Evolutionary conservation across 2,329 filamentous ascomycete genomes (phyloP).

Genomic region (Fonsecaea monophora): DNA sequence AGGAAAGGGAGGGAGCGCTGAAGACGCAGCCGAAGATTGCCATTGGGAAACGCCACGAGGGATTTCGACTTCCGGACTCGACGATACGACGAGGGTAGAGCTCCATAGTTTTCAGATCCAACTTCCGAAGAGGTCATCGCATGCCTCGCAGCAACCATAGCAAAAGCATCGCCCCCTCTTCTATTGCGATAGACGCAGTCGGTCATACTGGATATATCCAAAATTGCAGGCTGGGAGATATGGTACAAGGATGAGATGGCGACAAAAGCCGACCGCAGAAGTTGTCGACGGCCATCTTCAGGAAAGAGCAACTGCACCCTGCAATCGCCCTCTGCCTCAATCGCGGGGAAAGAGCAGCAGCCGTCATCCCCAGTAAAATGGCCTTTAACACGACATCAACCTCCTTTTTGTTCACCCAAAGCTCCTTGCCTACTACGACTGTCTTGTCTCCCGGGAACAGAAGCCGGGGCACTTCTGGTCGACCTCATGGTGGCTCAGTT

Average conservation of each 20-base stretch:
- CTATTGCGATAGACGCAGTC: constrained; percentile 12
- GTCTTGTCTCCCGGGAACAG: neutral
- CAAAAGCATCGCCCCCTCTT: constrained; percentile 18
- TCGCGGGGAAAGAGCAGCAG: constrained; percentile 3
- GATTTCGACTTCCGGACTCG: constrained; percentile 56
- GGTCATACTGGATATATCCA: constrained; percentile 29
- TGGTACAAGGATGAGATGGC: constrained; percentile 1
- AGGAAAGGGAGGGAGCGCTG: constrained; percentile 54
- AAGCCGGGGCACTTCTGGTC: neutral
- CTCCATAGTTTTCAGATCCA: constrained; percentile 43
- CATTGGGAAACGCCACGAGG: constrained; percentile 18
- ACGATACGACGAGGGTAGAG: constrained; percentile 55
- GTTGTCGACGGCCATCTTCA: constrained; percentile 6
- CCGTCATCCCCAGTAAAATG: neutral
- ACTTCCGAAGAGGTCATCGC: constrained; percentile 29
- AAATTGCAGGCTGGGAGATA: constrained; percentile 26
- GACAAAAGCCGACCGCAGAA: neutral
- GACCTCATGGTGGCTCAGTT: neutral
- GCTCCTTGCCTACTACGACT: neutral
- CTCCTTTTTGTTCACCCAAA: neutral
- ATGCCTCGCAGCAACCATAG: constrained; percentile 21
- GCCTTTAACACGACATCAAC: neutral
- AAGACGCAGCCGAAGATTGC: constrained; percentile 40
- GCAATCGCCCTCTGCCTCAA: neutral
- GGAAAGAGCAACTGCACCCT: neutral